A percentile compares a stretch with the other conserved stretches of the same genome.
Evolutionary conservation across 441 rosid genomes (phyloP).

Genomic region (Populus hybrid): DNA sequence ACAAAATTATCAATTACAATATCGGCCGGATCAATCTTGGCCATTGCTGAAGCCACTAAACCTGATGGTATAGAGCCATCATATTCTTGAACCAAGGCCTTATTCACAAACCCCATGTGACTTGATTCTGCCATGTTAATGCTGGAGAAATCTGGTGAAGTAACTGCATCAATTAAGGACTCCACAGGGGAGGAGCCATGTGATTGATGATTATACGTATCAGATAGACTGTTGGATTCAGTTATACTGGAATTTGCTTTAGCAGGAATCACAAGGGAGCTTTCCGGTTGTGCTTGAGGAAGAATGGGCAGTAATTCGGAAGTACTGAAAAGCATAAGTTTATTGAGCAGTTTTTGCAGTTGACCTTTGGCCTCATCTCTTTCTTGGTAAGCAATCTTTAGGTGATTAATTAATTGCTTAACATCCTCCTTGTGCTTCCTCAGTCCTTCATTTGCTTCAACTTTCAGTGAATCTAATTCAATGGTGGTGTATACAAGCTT

Average conservation of each 20-base stretch:
- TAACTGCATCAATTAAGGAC: constrained; percentile 63
- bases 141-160: constrained; percentile 68
- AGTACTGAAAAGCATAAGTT: constrained; percentile 28
- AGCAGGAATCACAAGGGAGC: constrained; percentile 22
- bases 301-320: constrained; percentile 16
- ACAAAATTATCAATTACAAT: constrained; percentile 44
- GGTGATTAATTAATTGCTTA: constrained; percentile 43
- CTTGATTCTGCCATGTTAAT: constrained; percentile 53
- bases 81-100: constrained; percentile 22
- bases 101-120: constrained; percentile 30
- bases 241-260: constrained; percentile 78
- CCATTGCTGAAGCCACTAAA: constrained; percentile 16
- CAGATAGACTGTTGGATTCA: constrained; percentile 66
- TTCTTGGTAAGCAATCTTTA: constrained; percentile 60
- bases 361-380: constrained; percentile 79
- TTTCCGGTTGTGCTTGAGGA: constrained; percentile 21
- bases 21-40: constrained; percentile 38
- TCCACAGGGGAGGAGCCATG: constrained; percentile 65
- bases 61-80: constrained; percentile 11
- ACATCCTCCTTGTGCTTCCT: constrained; percentile 47
- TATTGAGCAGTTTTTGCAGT: constrained; percentile 48
- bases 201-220: constrained; percentile 37
- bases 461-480: constrained; percentile 59
- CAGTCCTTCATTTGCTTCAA: constrained; percentile 52
- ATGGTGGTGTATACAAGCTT: constrained; percentile 52